A percentile compares a stretch with the other conserved stretches of the same genome.
phyloP scores from a whole-genome alignment of 768 basidiomycete genomes.

The Suillus sp. region DNA sequence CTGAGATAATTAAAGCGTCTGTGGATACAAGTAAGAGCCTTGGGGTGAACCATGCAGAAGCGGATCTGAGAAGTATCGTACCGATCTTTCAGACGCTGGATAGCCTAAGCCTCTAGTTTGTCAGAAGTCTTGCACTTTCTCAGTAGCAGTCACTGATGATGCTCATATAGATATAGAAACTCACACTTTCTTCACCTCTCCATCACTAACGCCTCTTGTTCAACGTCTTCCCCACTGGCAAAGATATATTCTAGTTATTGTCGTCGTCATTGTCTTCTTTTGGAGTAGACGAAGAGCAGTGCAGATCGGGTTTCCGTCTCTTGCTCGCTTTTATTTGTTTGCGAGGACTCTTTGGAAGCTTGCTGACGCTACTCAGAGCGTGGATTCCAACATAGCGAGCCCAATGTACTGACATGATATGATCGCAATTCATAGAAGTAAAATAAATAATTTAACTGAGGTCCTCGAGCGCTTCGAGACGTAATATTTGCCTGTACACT shows the following conservation, averaged over 20 bases:
- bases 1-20: conserved; percentile 87
- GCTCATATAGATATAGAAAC: conserved; percentile 29
- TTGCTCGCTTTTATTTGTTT: conserved; percentile 40
- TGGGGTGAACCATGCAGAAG: conserved; percentile 81
- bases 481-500: conserved; percentile 44
- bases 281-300: conserved; percentile 16
- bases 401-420: conserved; percentile 53
- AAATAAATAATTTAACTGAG: conserved; percentile 11
- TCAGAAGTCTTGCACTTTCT: conserved; percentile 62
- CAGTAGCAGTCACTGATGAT: conserved; percentile 11
- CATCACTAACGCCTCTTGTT: conserved; percentile 88
- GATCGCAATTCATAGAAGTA: not conserved
- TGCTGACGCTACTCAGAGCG: conserved; percentile 59
- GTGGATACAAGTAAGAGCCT: conserved; percentile 86
- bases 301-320: conserved; percentile 41
- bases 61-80: conserved; percentile 63
- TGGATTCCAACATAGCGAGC: conserved; percentile 78
- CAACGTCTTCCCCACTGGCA: conserved; percentile 56
- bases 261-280: conserved; percentile 57
- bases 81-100: conserved; percentile 70
- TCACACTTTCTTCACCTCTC: conserved; percentile 82
- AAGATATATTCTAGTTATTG: conserved; percentile 43
- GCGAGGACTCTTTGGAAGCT: conserved; percentile 26
- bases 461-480: conserved; percentile 51
- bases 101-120: conserved; percentile 71